phyloP scores from a whole-genome alignment of 78 protist species.

The Protostelium mycophagum region DNA sequence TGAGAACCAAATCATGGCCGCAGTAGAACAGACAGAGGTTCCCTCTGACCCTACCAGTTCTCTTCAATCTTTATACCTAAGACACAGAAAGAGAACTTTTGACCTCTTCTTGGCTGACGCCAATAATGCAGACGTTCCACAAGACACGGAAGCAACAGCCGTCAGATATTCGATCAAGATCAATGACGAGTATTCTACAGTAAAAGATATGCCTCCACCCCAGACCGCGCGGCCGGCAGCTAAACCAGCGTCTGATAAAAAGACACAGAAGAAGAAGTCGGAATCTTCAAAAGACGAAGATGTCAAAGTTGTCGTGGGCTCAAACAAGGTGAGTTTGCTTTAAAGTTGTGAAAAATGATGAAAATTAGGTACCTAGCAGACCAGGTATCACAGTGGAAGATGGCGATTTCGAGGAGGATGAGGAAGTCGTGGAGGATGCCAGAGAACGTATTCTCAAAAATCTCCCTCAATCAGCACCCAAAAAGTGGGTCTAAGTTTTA shows the following conservation, averaged over 20 bases:
- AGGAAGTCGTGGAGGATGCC: neutral
- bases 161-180: constrained; percentile 13
- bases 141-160: neutral
- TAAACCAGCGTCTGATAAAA: neutral
- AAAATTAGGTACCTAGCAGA: constrained; percentile 1
- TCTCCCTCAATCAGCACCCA: neutral
- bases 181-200: constrained; percentile 35
- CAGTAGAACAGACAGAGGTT: neutral
- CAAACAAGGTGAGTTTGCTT: constrained; percentile 21
- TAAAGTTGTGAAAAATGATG: constrained; percentile 8
- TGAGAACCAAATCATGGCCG: neutral
- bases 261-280: neutral
- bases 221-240: neutral
- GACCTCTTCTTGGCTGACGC: neutral
- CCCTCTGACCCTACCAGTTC: neutral
- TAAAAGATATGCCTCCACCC: constrained; percentile 15
- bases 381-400: neutral
- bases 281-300: constrained; percentile 3
- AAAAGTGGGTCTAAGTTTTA: neutral
- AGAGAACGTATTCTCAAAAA: neutral
- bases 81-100: neutral
- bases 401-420: neutral
- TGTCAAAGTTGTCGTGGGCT: constrained; percentile 10
- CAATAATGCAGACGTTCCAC: neutral
- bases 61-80: neutral